A percentile compares a stretch with the other conserved stretches of the same genome.
phyloP scores from a whole-genome alignment of 805 yeast genomes.

The Jamesozyma piceae region DNA sequence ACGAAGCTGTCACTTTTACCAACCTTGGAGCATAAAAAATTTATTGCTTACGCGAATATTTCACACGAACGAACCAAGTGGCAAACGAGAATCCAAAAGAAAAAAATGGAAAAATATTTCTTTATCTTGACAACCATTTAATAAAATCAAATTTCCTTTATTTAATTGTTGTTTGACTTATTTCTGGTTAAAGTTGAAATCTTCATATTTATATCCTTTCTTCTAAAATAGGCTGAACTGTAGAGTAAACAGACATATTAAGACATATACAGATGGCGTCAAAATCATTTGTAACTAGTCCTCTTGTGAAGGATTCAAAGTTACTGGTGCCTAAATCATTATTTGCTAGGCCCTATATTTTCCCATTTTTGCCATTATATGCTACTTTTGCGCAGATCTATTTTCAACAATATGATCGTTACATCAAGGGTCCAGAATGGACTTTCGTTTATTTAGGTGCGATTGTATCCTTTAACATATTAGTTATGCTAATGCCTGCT shows the following conservation, averaged over 20 bases:
- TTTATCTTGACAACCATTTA: too few relatives aligned
- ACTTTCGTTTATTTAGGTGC: slow-evolving; percentile 80
- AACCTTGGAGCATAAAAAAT: too few relatives aligned
- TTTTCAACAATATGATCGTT: slow-evolving; percentile 58
- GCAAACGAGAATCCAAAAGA: not conserved
- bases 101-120: not conserved
- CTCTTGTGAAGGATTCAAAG: slow-evolving; percentile 62
- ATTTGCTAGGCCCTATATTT: slow-evolving; percentile 60
- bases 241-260: not conserved
- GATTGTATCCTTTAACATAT: slow-evolving; percentile 59
- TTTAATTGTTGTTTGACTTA: not conserved
- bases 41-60: too few relatives aligned
- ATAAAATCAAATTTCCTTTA: too few relatives aligned
- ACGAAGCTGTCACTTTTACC: too few relatives aligned
- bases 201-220: too few relatives aligned
- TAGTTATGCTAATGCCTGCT: slow-evolving; percentile 83
- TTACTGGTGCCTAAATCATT: slow-evolving; percentile 61
- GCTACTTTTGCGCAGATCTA: slow-evolving; percentile 65
- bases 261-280: slow-evolving; percentile 10
- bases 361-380: slow-evolving; percentile 73
- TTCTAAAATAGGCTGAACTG: not conserved
- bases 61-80: not conserved
- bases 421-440: slow-evolving; percentile 90
- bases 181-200: too few relatives aligned
- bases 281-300: slow-evolving; percentile 47